A percentile compares a stretch with the other conserved stretches of the same genome.
phyloP scores from a whole-genome alignment of 345 rosid species.

The Salix arbutifolia region DNA sequence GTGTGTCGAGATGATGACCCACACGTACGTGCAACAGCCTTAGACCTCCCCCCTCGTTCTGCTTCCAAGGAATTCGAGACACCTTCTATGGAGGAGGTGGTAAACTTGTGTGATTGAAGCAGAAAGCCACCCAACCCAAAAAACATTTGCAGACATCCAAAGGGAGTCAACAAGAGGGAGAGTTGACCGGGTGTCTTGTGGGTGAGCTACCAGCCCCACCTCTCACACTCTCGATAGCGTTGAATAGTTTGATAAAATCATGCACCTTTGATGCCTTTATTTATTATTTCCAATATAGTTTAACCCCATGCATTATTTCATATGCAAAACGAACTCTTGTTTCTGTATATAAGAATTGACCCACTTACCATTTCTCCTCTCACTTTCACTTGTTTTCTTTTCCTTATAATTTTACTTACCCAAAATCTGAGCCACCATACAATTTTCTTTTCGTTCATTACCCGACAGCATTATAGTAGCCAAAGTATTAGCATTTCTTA shows the following conservation, averaged over 20 bases:
- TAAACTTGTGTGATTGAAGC: constrained; percentile 7
- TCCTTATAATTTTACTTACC: neutral
- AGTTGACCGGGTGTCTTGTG: constrained; percentile 75
- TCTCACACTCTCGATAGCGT: constrained; percentile 86
- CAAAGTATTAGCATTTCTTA: neutral
- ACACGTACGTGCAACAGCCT: constrained; percentile 7
- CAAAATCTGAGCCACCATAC: neutral
- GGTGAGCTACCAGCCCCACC: constrained; percentile 86
- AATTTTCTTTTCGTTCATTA: neutral
- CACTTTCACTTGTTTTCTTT: constrained; percentile 4
- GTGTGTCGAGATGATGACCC: neutral
- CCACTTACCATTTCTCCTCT: constrained; percentile 23
- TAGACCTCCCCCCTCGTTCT: neutral
- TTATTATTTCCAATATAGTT: neutral
- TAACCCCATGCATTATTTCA: constrained; percentile 2
- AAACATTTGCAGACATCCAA: neutral
- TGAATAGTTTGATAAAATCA: constrained; percentile 90
- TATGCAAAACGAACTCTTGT: neutral
- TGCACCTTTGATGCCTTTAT: constrained; percentile 55
- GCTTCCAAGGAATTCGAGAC: neutral
- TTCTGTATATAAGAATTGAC: constrained; percentile 19
- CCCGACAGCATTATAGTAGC: neutral
- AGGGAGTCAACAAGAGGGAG: constrained; percentile 17
- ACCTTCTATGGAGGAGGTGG: neutral
- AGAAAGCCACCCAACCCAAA: constrained; percentile 4